Evolutionary conservation across 2,329 filamentous ascomycete genomes (phyloP).

Genomic region (Fusarium veterinarium): DNA sequence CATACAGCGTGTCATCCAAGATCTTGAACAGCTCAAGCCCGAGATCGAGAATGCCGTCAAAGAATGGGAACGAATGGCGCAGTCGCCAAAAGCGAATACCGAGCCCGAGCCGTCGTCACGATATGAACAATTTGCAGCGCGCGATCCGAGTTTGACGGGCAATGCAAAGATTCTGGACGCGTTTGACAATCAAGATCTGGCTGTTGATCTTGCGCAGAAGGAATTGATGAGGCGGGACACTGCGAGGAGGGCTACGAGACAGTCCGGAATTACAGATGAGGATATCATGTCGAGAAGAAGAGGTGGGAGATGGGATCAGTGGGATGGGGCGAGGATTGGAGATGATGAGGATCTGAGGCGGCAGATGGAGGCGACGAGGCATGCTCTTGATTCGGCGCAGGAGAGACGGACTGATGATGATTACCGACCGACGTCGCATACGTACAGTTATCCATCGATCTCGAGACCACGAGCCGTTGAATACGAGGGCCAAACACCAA

Average conservation of each 20-base stretch:
- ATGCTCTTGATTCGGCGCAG: constrained; percentile 55
- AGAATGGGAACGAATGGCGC: constrained; percentile 70
- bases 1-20: constrained; percentile 69
- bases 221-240: constrained; percentile 77
- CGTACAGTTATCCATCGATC: constrained; percentile 69
- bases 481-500: constrained; percentile 50
- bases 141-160: constrained; percentile 71
- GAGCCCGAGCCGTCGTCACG: constrained; percentile 42
- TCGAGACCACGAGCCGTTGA: constrained; percentile 61
- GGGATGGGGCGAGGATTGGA: constrained; percentile 42
- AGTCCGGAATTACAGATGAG: constrained; percentile 67
- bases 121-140: constrained; percentile 62
- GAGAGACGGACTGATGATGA: constrained; percentile 42
- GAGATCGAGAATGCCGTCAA: constrained; percentile 77
- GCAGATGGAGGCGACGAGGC: constrained; percentile 66
- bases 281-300: constrained; percentile 66
- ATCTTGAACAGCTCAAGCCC: constrained; percentile 83
- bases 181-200: constrained; percentile 77
- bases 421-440: constrained; percentile 44
- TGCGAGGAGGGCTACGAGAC: constrained; percentile 65
- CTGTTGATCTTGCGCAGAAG: constrained; percentile 78
- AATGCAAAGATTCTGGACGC: constrained; percentile 73
- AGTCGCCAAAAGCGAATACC: constrained; percentile 48
- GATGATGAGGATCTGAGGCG: constrained; percentile 60
- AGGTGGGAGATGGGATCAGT: constrained; percentile 58